Base-by-base conservation (phyloP, 2,329 filamentous ascomycete genomes). In the Talaromyces islandicus region DNA sequence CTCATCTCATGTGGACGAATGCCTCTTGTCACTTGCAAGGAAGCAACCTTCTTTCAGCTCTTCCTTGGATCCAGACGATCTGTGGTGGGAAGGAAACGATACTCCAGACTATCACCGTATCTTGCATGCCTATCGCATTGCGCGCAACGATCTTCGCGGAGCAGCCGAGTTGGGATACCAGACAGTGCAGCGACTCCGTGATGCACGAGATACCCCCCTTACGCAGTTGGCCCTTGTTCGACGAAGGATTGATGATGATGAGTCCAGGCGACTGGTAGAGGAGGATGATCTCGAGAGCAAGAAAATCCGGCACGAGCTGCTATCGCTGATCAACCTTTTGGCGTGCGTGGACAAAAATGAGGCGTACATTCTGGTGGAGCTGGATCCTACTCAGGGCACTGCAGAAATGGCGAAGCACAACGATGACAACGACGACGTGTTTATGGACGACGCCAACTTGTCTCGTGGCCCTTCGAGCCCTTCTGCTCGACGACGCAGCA, bases 261-360 rank as follows among this genome's bases (percentile, higher is more conserved):
- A 68, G 46, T 50, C 63, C 21, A 63, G 65, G 21, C 67, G 69
- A 5, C 64, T 72, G 38, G 68, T 72, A 12, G 73, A 72, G 54
- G 71, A 77, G 62, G 72, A 73, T 35, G 77, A 78, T 60, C 76
- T 78, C 1, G 78, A 81, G 53, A 83, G 83, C 63, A 81, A 83
- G 61, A 80, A 80, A 41, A 70, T 86, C 53, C 69, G 77, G 53
- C 85, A 89, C 66, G 88, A 91, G 69, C 94, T 96, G 68, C 79
- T 97, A n/a, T 83, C 92, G 63, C 83, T 99, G 51, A 96, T 99
- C 78, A 99, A 99, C 72, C 88, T 91, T 0, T 80, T 99, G 62
- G 91, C 89, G 65, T 96, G 91, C 64, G 91, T 97, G 46, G 86
- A 90, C 54, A 80, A 87, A 60, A 86, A 90, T 63, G 89, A 96